Evolutionary conservation across 1,284 basidiomycete species (phyloP).

Genomic region (Rhodotorula mucilaginosa): DNA sequence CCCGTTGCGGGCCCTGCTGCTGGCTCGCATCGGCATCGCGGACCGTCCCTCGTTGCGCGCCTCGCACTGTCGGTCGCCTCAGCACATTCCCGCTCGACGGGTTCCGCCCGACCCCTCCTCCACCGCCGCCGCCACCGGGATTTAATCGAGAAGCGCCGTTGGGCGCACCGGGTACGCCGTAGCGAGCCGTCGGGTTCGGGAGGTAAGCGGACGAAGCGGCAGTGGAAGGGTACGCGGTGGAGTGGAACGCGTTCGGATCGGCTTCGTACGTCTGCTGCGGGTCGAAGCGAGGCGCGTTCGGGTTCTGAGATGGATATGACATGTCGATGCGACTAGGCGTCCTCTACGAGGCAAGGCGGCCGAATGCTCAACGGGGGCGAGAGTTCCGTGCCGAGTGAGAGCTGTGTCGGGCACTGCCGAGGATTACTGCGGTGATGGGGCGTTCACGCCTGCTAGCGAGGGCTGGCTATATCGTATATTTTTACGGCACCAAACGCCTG

Average conservation of each 20-base stretch:
- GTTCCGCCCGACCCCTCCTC: background rate
- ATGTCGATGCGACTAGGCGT: background rate
- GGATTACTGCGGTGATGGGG: too few species aligned
- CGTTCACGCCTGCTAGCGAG: too few species aligned
- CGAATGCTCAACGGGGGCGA: too few species aligned
- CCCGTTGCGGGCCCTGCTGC: constrained; percentile 13
- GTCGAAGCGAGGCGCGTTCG: constrained; percentile 15
- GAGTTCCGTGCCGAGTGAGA: too few species aligned
- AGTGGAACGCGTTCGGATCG: constrained; percentile 23
- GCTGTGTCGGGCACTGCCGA: too few species aligned
- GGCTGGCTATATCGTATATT: too few species aligned
- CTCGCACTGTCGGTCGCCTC: constrained; percentile 34
- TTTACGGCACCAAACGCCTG: too few species aligned
- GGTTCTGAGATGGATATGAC: constrained; percentile 17
- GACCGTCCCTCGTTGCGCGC: constrained; percentile 33
- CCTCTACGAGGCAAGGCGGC: background rate
- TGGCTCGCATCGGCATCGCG: constrained; percentile 20
- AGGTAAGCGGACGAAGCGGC: background rate
- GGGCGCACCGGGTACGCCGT: constrained; percentile 1
- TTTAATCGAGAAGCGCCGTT: background rate
- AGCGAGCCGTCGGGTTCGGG: constrained; percentile 6
- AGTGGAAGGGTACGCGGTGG: constrained; percentile 22
- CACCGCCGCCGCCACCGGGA: background rate
- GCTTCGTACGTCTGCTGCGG: constrained; percentile 23
- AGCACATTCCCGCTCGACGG: constrained; percentile 6